Evolutionary conservation across 2,329 filamentous ascomycete genomes (phyloP).

Genomic region (Plectosphaerella plurivora): DNA sequence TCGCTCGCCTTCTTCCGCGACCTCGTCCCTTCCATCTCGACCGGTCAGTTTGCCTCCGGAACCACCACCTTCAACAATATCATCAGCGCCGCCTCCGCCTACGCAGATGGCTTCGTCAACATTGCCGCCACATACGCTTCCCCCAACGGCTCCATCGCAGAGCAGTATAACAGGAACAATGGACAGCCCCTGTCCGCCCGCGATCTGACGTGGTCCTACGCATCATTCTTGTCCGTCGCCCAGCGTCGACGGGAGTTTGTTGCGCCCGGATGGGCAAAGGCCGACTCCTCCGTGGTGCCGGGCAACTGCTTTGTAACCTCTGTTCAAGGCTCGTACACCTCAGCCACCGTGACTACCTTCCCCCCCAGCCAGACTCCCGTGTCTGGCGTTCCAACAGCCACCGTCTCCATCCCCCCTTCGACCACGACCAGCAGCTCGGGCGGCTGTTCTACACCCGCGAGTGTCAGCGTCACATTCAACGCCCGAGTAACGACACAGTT

Average conservation of each 20-base stretch:
- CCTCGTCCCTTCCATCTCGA: slow-evolving; percentile 50
- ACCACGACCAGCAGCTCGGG: slow-evolving; percentile 20
- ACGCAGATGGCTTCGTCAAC: slow-evolving; percentile 57
- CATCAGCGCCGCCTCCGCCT: slow-evolving; percentile 49
- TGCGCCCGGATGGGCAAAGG: slow-evolving; percentile 52
- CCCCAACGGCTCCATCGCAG: slow-evolving; percentile 58
- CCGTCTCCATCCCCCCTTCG: slow-evolving; percentile 10
- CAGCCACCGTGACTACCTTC: slow-evolving; percentile 42
- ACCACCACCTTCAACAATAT: slow-evolving; percentile 49
- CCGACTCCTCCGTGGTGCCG: slow-evolving; percentile 42
- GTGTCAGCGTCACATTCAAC: slow-evolving; percentile 60
- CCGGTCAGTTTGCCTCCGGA: slow-evolving; percentile 56
- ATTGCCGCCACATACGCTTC: slow-evolving; percentile 60
- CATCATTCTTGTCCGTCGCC: slow-evolving; percentile 61
- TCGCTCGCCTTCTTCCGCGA: slow-evolving; percentile 71
- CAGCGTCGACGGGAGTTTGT: slow-evolving; percentile 51
- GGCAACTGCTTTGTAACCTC: slow-evolving; percentile 41
- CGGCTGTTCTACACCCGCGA: slow-evolving; percentile 32
- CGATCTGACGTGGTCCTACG: slow-evolving; percentile 72
- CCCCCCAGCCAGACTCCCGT: slow-evolving; percentile 43
- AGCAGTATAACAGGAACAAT: slow-evolving; percentile 57
- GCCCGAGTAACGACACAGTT: slow-evolving; percentile 50
- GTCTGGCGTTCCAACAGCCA: slow-evolving; percentile 18
- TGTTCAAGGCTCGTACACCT: slow-evolving; percentile 45
- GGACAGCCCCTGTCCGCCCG: slow-evolving; percentile 56